Percentiles rank a stretch among this genome's conserved stretches.
Evolutionary conservation across 108 stramenopile genomes (phyloP).

Genomic region (Discostella stelligeroides): DNA sequence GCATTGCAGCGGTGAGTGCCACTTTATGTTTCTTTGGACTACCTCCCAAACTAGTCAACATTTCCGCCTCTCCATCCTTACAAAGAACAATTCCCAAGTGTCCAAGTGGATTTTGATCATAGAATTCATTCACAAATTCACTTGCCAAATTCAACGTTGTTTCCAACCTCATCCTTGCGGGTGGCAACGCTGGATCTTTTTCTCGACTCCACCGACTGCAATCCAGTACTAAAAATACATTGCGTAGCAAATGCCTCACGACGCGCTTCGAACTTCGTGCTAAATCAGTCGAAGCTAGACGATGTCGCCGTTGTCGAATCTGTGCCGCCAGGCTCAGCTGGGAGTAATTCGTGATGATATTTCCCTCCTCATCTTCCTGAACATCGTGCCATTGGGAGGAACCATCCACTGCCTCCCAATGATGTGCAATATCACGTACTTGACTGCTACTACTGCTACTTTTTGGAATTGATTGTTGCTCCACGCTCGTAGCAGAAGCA

Average conservation of each 20-base stretch:
- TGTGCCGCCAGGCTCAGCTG: constrained; percentile 57
- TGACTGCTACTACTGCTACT: no score
- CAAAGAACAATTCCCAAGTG: constrained; percentile 78
- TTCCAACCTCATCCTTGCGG: constrained; percentile 65
- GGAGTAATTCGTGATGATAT: constrained; percentile 60
- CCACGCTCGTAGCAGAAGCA: constrained; percentile 7
- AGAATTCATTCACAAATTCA: constrained; percentile 77
- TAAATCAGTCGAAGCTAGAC: constrained; percentile 76
- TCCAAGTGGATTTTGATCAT: constrained; percentile 86
- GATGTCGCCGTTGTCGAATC: constrained; percentile 71
- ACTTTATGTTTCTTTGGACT: constrained; percentile 68
- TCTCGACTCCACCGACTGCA: constrained; percentile 68
- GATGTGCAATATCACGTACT: constrained; percentile 45
- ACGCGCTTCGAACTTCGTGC: constrained; percentile 65
- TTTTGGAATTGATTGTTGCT: constrained; percentile 1
- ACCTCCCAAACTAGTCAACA: constrained; percentile 68
- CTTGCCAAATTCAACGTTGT: constrained; percentile 54
- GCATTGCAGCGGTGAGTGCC: constrained; percentile 60
- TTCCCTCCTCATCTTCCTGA: constrained; percentile 83
- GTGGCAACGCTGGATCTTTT: constrained; percentile 76
- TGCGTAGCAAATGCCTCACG: constrained; percentile 87
- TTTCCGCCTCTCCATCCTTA: constrained; percentile 81
- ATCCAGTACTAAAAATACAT: constrained; percentile 79
- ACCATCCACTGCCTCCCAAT: constrained; percentile 71
- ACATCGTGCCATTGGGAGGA: constrained; percentile 74